phyloP scores from a whole-genome alignment of 2,329 filamentous ascomycete species.

The Pyrenochaeta sp. region DNA sequence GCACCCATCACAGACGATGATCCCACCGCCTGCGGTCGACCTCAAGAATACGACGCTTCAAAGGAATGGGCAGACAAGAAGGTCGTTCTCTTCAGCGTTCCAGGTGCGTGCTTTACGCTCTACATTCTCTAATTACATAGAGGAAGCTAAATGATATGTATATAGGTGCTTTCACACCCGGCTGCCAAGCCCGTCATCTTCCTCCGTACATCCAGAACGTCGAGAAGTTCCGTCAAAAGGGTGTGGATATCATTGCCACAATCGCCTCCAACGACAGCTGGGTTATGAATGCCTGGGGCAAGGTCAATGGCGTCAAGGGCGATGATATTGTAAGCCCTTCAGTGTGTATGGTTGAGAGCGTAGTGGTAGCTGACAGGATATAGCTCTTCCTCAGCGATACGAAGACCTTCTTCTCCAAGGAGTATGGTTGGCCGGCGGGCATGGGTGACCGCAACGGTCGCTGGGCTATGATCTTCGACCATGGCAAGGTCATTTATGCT shows the following conservation, averaged over 20 bases:
- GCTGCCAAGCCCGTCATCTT: slow-evolving; percentile 82
- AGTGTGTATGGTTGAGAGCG: not conserved
- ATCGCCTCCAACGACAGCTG: slow-evolving; percentile 86
- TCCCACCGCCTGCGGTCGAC: slow-evolving; percentile 80
- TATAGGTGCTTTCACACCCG: slow-evolving; percentile 77
- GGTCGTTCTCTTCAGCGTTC: slow-evolving; percentile 73
- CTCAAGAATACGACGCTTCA: slow-evolving; percentile 79
- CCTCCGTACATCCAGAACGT: slow-evolving; percentile 82
- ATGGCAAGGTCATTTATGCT: slow-evolving; percentile 84
- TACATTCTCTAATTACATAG: not conserved
- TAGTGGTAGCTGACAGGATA: not conserved
- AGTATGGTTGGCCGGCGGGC: slow-evolving; percentile 76
- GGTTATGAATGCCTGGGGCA: slow-evolving; percentile 90
- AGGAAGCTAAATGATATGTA: not conserved
- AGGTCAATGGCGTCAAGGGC: slow-evolving; percentile 80
- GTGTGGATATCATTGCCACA: slow-evolving; percentile 82
- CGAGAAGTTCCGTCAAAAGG: slow-evolving; percentile 75
- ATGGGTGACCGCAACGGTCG: slow-evolving; percentile 76
- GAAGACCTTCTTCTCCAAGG: slow-evolving; percentile 77
- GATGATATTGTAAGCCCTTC: slow-evolving; percentile 67
- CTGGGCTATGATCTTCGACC: slow-evolving; percentile 79
- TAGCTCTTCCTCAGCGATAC: slow-evolving; percentile 80
- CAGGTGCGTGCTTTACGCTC: slow-evolving; percentile 55
- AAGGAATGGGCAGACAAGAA: slow-evolving; percentile 77
- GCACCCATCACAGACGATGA: slow-evolving; percentile 77